Conservation (phyloP, 176 grass and related monocot genomes). For the Themeda triandra region DNA sequence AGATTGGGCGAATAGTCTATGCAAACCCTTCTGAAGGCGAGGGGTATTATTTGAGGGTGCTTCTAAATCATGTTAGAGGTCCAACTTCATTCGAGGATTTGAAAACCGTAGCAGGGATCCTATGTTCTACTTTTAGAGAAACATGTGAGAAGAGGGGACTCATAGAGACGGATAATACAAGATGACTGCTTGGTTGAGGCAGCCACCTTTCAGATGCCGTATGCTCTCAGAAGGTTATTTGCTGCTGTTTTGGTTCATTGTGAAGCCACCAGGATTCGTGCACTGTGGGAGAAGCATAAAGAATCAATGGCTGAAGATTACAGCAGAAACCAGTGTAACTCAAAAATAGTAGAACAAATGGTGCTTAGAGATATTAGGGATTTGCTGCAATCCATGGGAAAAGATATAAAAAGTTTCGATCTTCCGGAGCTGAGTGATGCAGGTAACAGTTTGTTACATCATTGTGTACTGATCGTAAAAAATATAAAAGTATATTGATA, state of each 20-base stretch:
- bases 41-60: background rate
- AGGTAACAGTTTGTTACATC: too few species aligned
- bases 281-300: background rate
- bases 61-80: background rate
- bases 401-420: background rate
- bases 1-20: background rate
- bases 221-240: background rate
- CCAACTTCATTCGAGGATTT: background rate
- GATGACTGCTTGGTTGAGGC: background rate
- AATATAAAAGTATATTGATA: too few species aligned
- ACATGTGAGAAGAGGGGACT: background rate
- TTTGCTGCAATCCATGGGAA: background rate
- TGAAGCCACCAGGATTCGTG: background rate
- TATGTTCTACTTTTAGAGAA: background rate
- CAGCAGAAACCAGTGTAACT: background rate
- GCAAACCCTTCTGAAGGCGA: background rate
- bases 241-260: background rate
- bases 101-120: background rate
- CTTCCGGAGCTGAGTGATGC: background rate
- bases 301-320: too few species aligned
- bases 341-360: background rate
- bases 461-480: too few species aligned
- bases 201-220: background rate
- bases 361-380: background rate
- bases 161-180: too few species aligned